phyloP scores from a whole-genome alignment of 2,329 filamentous ascomycete species.

The Talaromyces sp. region DNA sequence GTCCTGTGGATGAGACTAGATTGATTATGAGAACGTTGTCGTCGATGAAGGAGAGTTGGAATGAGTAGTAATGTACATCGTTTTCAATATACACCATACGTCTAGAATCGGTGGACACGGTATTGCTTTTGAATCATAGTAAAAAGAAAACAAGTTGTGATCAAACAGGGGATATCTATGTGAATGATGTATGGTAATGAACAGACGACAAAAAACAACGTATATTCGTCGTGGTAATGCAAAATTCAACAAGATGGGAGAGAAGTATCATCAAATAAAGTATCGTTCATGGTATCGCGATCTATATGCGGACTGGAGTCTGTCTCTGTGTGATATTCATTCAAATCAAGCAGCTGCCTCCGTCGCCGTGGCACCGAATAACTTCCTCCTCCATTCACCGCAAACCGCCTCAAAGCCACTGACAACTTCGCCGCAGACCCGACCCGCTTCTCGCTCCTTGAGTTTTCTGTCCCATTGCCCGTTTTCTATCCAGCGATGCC shows the following conservation, averaged over 20 bases:
- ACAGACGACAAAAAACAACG: neutral
- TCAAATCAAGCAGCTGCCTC: constrained; percentile 29
- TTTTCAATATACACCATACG: neutral
- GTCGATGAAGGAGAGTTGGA: neutral
- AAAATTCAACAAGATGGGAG: neutral
- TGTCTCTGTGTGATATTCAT: neutral
- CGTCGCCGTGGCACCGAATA: constrained; percentile 51
- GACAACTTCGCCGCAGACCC: constrained; percentile 81
- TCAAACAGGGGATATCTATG: constrained; percentile 14
- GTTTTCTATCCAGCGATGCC: constrained; percentile 73
- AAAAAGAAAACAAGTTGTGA: neutral
- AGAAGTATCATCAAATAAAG: constrained; percentile 1
- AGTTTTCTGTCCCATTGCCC: constrained; percentile 81
- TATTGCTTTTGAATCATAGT: neutral
- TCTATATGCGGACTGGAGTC: neutral
- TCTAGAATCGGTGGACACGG: neutral
- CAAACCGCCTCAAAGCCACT: constrained; percentile 90
- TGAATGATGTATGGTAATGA: constrained; percentile 7
- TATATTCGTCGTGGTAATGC: neutral
- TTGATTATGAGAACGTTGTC: neutral
- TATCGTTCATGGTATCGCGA: constrained; percentile 1
- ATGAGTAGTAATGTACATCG: neutral
- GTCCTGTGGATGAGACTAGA: constrained; percentile 1
- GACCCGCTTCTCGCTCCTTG: constrained; percentile 73
- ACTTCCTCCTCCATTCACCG: constrained; percentile 73